Evolutionary conservation across 768 basidiomycete genomes (phyloP).

Genomic region (Mycena indigotica): DNA sequence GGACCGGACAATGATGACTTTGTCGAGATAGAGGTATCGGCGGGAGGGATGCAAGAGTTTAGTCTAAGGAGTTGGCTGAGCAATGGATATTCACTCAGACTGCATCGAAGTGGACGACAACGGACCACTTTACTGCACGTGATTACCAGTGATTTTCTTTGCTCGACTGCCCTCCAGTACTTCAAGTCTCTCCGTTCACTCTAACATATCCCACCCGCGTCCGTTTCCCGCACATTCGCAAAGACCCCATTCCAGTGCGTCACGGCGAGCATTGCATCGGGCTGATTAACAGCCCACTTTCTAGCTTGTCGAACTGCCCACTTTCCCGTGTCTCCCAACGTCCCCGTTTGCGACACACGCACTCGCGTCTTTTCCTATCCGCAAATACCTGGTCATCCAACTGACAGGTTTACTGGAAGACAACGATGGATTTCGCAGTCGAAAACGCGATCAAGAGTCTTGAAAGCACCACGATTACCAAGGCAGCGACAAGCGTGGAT

Average conservation of each 20-base stretch:
- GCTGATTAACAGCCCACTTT: too few relatives aligned
- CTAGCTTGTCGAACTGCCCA: conserved; percentile 45
- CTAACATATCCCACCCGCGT: too few relatives aligned
- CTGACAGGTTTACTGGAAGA: conserved; percentile 54
- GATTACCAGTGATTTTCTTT: too few relatives aligned
- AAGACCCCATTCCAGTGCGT: conserved; percentile 42
- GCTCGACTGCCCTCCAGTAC: conserved; percentile 23
- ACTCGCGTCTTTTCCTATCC: conserved; percentile 57
- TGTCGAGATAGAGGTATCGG: too few relatives aligned
- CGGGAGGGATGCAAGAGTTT: too few relatives aligned
- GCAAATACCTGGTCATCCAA: conserved; percentile 56
- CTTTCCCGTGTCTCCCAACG: conserved; percentile 45
- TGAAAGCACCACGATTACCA: conserved; percentile 55
- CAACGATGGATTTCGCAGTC: conserved; percentile 48
- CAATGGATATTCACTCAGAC: too few relatives aligned
- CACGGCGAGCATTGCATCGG: too few relatives aligned
- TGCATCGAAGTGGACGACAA: too few relatives aligned
- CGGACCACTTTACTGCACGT: too few relatives aligned
- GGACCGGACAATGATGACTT: too few relatives aligned
- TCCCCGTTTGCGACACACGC: conserved; percentile 55
- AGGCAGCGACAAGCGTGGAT: conserved; percentile 60
- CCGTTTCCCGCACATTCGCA: conserved; percentile 24
- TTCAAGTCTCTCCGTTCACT: conserved; percentile 15
- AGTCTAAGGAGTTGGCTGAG: too few relatives aligned
- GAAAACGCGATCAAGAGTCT: conserved; percentile 62